phyloP scores from a whole-genome alignment of 106 monocot species.

The Amphibolis antarctica region DNA sequence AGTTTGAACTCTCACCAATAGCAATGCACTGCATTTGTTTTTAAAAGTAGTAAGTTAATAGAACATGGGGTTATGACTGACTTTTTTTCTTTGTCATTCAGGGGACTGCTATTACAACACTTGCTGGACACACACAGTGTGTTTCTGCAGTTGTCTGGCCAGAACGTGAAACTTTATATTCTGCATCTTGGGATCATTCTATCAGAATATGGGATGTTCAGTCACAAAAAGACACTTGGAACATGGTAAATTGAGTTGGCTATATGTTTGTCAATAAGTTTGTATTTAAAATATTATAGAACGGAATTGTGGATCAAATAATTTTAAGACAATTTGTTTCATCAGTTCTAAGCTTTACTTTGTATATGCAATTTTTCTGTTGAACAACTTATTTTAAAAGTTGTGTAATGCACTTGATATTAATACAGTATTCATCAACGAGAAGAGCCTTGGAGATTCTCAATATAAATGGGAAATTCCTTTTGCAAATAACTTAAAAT shows the following conservation, averaged over 20 bases:
- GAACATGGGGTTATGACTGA: not conserved
- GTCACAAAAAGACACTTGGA: conserved; percentile 43
- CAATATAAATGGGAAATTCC: too few relatives aligned
- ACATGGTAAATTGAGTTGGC: conserved; percentile 30
- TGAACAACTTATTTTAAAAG: too few relatives aligned
- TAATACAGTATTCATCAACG: too few relatives aligned
- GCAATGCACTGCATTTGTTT: too few relatives aligned
- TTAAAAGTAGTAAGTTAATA: too few relatives aligned
- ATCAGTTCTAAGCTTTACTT: not conserved
- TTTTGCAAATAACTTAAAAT: too few relatives aligned
- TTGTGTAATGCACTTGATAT: too few relatives aligned
- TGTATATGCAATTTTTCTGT: not conserved
- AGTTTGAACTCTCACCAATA: too few relatives aligned
- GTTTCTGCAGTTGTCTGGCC: conserved; percentile 64
- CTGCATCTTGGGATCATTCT: conserved; percentile 82
- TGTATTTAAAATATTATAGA: not conserved
- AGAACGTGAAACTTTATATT: conserved; percentile 41
- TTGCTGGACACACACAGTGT: conserved; percentile 60
- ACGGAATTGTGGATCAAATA: not conserved
- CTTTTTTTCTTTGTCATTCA: conserved; percentile 1
- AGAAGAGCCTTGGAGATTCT: too few relatives aligned
- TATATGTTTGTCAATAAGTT: not conserved
- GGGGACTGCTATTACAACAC: conserved; percentile 40
- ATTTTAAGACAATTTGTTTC: not conserved
- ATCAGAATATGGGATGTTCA: conserved; percentile 60